phyloP scores from a whole-genome alignment of 768 basidiomycete genomes.

The Sporobolomyces roseus region DNA sequence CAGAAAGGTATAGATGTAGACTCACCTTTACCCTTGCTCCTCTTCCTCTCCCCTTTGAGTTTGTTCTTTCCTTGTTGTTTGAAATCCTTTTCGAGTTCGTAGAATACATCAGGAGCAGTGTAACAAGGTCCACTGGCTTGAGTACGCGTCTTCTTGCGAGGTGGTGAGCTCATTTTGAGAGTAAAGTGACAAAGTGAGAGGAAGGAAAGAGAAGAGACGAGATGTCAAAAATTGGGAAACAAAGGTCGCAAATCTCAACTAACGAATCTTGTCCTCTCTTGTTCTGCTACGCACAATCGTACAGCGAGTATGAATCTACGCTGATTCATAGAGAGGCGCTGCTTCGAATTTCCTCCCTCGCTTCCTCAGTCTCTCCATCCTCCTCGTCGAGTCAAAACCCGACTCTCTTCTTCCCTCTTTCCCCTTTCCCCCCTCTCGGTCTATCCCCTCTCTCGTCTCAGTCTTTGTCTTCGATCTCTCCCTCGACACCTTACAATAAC shows the following conservation, averaged over 20 bases:
- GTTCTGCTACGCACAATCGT: too few species aligned
- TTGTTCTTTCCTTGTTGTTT: neutral
- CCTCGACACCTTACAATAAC: neutral
- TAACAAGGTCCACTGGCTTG: neutral
- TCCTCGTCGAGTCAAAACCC: neutral
- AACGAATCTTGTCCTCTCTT: too few species aligned
- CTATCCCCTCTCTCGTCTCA: neutral
- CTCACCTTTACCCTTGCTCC: neutral
- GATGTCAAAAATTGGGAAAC: neutral
- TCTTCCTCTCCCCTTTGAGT: neutral
- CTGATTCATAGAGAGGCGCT: too few species aligned
- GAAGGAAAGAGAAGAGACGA: neutral
- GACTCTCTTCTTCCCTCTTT: constrained; percentile 3
- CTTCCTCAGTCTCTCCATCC: too few species aligned
- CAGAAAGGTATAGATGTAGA: neutral
- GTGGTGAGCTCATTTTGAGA: neutral
- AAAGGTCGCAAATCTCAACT: neutral
- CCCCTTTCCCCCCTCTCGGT: neutral
- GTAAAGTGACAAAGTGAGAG: neutral
- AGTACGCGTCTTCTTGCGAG: neutral
- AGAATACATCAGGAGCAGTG: neutral
- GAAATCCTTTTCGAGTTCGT: constrained; percentile 5
- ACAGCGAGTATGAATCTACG: too few species aligned
- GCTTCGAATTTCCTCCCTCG: too few species aligned
- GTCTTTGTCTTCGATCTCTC: neutral